Evolutionary conservation across 73 alveolate species (phyloP), one percentile per base, ranked within the genome.

Genomic region (Loxodes magnus): DNA sequence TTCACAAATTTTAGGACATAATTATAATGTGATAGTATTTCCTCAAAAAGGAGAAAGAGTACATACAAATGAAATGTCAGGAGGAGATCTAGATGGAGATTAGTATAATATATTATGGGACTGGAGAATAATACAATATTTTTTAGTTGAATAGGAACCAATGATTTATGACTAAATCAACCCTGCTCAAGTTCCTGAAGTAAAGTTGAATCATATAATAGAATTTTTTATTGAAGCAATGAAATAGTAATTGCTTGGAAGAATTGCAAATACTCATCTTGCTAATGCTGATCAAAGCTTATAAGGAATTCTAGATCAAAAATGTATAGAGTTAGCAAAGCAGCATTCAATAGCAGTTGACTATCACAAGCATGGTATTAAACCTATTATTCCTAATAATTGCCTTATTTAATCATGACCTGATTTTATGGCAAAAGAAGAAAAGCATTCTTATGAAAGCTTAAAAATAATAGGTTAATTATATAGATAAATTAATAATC

Each of bases 71-170:
- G 87, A 83, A 62, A 67, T 84, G 50, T 84, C 94, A 2, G 84
- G 92, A 30, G 92, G 94, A 27, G 98, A 86, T 61, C 77, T 86
- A 49, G 89, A 79, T 53, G 86, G 87, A 1, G 94, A 85, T 50
- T 31, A 72, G 16, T 87, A 64, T 51, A 71, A 53, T 74, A 67
- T 79, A 65, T 70, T 73, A 50, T 87, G 77, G 90, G 74, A 56
- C 37, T 29, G 55, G 35, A 77, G 74, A 62, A 52, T 83, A 33
- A 63, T 41, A n/a, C n/a, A n/a, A n/a, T n/a, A n/a, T 43, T 82
- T 60, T 36, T 66, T 35, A 42, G 24, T 20, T 3, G 10, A 21
- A 1, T 56, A 42, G 27, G 76, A 54, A 19, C 88, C 93, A 16
- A 74, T 80, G 77, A 65, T 51, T 36, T 70, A 79, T 38, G 66